These are phyloP conservation scores for Pyricularia sp. DNA, from an alignment of 2,329 filamentous ascomycete species.

Conservation along the genomic window DNA sequence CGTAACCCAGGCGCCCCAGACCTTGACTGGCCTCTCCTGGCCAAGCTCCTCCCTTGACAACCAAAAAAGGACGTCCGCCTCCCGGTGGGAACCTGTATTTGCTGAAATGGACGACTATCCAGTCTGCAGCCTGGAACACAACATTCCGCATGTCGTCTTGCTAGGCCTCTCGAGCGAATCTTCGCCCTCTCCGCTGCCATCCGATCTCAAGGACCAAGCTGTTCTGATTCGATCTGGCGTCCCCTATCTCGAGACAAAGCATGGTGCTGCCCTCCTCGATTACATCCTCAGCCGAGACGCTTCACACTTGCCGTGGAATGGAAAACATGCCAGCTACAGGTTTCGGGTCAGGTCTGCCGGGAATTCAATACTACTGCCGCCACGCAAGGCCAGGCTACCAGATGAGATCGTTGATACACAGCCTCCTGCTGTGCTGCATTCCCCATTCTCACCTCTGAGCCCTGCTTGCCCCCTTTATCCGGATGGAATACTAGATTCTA, in stretches of 20 bases:
- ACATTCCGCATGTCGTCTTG: slow-evolving; percentile 71
- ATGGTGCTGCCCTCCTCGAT: slow-evolving; percentile 50
- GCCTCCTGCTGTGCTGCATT: slow-evolving; percentile 56
- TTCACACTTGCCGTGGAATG: slow-evolving; percentile 53
- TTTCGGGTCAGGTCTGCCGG: slow-evolving; percentile 64
- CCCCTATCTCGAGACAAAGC: slow-evolving; percentile 49
- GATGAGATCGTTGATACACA: slow-evolving; percentile 34
- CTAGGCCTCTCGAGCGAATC: slow-evolving; percentile 51
- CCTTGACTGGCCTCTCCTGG: neutral
- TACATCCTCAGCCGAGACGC: slow-evolving; percentile 56
- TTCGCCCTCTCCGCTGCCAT: slow-evolving; percentile 28
- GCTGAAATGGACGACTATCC: slow-evolving; percentile 65
- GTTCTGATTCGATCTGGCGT: slow-evolving; percentile 58
- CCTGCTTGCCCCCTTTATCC: slow-evolving; percentile 74
- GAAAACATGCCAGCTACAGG: slow-evolving; percentile 26
- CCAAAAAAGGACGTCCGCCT: neutral
- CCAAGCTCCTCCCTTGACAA: neutral
- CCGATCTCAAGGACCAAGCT: slow-evolving; percentile 42
- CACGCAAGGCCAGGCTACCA: slow-evolving; percentile 41
- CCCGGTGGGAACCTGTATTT: neutral
- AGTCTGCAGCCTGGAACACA: slow-evolving; percentile 68
- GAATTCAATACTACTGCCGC: slow-evolving; percentile 49
- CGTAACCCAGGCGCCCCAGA: neutral
- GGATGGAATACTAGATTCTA: slow-evolving; percentile 70
- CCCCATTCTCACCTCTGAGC: slow-evolving; percentile 79